These are phyloP conservation scores for Blastocladiella emersonii DNA, from an alignment of 371 early-diverging fungal species.

Conservation along the genomic window DNA sequence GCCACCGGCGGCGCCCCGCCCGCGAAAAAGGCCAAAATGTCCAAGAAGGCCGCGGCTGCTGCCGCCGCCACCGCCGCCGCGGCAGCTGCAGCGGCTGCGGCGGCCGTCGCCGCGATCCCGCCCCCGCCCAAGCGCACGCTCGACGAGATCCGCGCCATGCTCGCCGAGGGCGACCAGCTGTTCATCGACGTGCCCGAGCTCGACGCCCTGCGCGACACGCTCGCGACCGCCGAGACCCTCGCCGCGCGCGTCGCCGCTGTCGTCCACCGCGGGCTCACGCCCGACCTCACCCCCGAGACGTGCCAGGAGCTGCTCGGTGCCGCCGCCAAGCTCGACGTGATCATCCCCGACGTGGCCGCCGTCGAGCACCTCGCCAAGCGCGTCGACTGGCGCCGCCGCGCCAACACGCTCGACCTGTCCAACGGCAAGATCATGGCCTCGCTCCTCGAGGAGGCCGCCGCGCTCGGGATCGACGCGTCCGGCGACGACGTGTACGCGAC, in stretches of 20 bases:
- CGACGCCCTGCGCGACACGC: not conserved
- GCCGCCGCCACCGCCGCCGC: too few relatives aligned
- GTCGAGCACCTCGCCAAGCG: not conserved
- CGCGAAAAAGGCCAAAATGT: too few relatives aligned
- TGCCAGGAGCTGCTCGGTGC: not conserved
- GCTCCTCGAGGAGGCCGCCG: not conserved
- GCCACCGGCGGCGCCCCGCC: too few relatives aligned
- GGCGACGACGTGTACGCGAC: not conserved
- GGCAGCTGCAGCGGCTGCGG: too few relatives aligned
- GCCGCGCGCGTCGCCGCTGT: not conserved
- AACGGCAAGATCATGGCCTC: not conserved
- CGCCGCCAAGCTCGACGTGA: not conserved
- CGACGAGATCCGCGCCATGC: not conserved
- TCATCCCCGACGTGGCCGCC: not conserved
- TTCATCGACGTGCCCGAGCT: slow-evolving; percentile 1
- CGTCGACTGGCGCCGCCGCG: not conserved
- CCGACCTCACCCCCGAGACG: not conserved
- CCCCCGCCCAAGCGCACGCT: not conserved
- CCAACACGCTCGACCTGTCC: not conserved
- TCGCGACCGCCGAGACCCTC: not conserved
- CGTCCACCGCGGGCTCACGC: not conserved
- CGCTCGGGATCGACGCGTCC: not conserved
- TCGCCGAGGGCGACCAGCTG: not conserved
- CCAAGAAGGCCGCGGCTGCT: too few relatives aligned
- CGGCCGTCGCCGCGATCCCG: not conserved